Evolutionary conservation across 768 basidiomycete species (phyloP).

Genomic region (Dioszegia aurantiaca): DNA sequence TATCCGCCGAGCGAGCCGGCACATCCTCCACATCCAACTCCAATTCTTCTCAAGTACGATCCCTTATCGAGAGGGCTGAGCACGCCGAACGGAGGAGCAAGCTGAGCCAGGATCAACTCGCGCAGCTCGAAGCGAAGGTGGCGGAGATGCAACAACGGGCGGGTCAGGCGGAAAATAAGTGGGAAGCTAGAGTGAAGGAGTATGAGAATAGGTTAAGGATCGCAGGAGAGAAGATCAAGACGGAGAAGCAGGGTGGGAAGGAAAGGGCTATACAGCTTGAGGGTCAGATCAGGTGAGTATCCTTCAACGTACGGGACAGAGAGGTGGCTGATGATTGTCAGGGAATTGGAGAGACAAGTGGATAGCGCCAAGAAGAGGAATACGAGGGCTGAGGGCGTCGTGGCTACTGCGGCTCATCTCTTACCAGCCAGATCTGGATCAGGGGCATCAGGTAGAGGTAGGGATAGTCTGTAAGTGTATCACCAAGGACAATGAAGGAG

Average conservation of each 20-base stretch:
- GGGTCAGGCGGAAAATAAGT: slow-evolving; percentile 72
- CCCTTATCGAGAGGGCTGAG: slow-evolving; percentile 68
- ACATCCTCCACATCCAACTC: slow-evolving; percentile 57
- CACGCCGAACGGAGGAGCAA: slow-evolving; percentile 86
- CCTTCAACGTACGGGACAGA: background rate
- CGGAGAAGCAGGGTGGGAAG: slow-evolving; percentile 89
- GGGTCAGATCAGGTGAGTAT: slow-evolving; percentile 46
- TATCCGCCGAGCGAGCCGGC: slow-evolving; percentile 63
- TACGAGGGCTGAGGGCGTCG: slow-evolving; percentile 39
- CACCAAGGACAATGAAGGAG: background rate
- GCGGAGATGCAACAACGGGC: slow-evolving; percentile 70
- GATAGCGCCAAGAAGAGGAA: slow-evolving; percentile 75
- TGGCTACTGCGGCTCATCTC: slow-evolving; percentile 38
- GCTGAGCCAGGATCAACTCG: slow-evolving; percentile 77
- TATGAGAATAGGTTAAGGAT: slow-evolving; percentile 76
- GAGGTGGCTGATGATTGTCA: slow-evolving; percentile 40
- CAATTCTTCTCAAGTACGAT: slow-evolving; percentile 65
- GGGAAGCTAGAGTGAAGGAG: slow-evolving; percentile 93
- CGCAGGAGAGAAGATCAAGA: slow-evolving; percentile 87
- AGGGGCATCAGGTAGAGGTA: slow-evolving; percentile 3
- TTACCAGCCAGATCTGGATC: slow-evolving; percentile 16
- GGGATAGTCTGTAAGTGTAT: slow-evolving; percentile 8
- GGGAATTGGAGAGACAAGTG: slow-evolving; percentile 72
- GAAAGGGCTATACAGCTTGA: slow-evolving; percentile 58
- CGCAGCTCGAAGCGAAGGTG: slow-evolving; percentile 79